Evolutionary conservation across 1,139 yeast species (phyloP), one percentile per base, ranked within the genome.

Genomic region (Geotrichum phurueaensis): DNA sequence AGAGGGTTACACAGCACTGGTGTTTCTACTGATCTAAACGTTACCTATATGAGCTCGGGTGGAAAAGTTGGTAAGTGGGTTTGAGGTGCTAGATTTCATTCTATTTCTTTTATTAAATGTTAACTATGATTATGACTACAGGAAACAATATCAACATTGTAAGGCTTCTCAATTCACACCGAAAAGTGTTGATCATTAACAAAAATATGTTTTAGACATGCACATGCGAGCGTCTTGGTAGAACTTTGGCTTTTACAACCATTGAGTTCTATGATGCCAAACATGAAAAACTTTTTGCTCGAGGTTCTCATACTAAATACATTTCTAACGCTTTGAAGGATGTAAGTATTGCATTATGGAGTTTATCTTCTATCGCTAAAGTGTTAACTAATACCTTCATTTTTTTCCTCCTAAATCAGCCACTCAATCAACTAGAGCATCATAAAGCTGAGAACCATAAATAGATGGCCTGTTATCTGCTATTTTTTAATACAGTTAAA

Each of bases 261-360:
- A 71, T 78, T 18, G 76, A 75, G 53, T 71, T 77, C 54, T 69
- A 63, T 60, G 67, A 72, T 54, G 65, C 63, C 27, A 60, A 65
- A 15, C 63, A 69, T 43, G 65, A 66, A 31, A 59, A 64, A 27
- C 65, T 77, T 53, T 74, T 77, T 62, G 81, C 81, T 9, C 67
- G 79, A 10, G 81, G 81, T 5, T 72, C 76, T 31, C 81, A 78
- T 64, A 77, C 81, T 12, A 78, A 78, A 66, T 75, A 75, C 64
- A 69, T 77, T 53, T 72, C 75, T 12, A 67, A 66, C 36, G 79
- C 79, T 2, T 61, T 67, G 59, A 71, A 69, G 48, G 75, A 76
- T 61, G 76, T 72, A 62, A 67, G 76, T 65, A 51, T 29, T 39
- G 10, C 39, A 13, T 43, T 39, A 15, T 20, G 13, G 7, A 39